Evolutionary conservation across 2,329 filamentous ascomycete genomes (phyloP), one percentile per base, ranked within the genome.

Genomic region (Magnaporthiopsis poae): DNA sequence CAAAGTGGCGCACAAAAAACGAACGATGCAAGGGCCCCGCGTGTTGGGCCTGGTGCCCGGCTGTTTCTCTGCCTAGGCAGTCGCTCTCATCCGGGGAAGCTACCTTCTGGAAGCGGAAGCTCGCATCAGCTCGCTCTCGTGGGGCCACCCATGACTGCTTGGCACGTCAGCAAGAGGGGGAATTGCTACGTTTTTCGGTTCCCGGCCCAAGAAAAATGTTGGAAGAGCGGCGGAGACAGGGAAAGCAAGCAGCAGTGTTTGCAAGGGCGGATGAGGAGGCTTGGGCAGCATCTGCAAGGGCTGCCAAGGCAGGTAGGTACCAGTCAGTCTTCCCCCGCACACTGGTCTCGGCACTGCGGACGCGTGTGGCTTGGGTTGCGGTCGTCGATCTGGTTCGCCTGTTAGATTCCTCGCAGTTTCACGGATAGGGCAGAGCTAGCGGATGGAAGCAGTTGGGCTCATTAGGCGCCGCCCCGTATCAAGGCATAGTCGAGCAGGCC

Each of bases 51-150:
- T 56, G 46, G 2, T 25, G 21, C 18, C 21, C 5, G 8, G 46
- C 7, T 61, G 60, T 61, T 18, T 61, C 27, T 31, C 25, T 61
- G 60, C 60, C 60, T 31, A 7, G 31, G 31, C 9, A 18, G 60
- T 27, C 60, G 60, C 60, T 29, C 8, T 33, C 27, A 1, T 61
- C 25, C 12, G 21, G 31, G 60, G 60, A 29, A 61, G 25, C 18
- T 31, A 29, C 31, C 13, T 31, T 31, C 60, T 61, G 60, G 60
- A 61, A 61, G 18, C 60, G 60, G 60, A 61, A 61, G 60, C 60
- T 61, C 60, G 27, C 60, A 29, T 8, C 60, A 61, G 60, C 60
- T 33, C 31, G 13, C 31, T 5, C 59, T 18, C 11, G n/a, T 60
- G 59, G 12, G 27, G 31, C 60, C 31, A 29, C 39, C 46, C 46